Percentiles rank a stretch among this genome's conserved stretches.
These are phyloP conservation scores for Penicillium sp. DNA, from an alignment of 2,329 filamentous ascomycete genomes.

Conservation along the genomic window DNA sequence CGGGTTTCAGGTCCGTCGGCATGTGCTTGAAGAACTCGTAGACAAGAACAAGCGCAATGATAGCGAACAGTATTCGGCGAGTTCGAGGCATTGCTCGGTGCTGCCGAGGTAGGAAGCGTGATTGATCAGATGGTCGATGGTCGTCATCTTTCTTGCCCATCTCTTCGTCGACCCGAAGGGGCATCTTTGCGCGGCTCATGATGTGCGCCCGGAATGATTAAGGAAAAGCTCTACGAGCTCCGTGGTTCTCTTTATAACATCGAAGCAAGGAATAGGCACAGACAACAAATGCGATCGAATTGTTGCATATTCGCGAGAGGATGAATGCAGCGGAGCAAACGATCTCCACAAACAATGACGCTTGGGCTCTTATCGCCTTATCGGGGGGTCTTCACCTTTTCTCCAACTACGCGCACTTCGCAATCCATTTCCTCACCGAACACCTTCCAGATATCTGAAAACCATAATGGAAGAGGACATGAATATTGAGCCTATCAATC, in stretches of 20 bases:
- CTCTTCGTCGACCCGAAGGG: constrained; percentile 59
- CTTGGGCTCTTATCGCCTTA: constrained; percentile 22
- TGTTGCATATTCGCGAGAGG: background rate
- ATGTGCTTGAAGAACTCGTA: constrained; percentile 67
- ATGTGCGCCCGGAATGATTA: constrained; percentile 16
- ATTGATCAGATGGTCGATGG: constrained; percentile 44
- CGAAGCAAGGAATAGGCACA: background rate
- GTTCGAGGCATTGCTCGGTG: constrained; percentile 38
- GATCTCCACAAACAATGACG: constrained; percentile 10
- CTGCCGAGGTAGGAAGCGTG: constrained; percentile 34
- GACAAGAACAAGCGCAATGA: constrained; percentile 52
- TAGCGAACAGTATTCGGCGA: constrained; percentile 53
- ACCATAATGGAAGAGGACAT: constrained; percentile 42
- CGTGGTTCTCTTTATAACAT: background rate
- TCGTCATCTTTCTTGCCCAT: constrained; percentile 66
- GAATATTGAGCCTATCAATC: constrained; percentile 43
- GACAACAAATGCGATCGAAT: background rate
- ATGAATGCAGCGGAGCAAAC: background rate
- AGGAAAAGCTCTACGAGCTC: constrained; percentile 22
- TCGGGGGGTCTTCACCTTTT: constrained; percentile 19
- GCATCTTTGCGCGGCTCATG: constrained; percentile 44
- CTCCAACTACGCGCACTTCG: constrained; percentile 11
- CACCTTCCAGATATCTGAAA: background rate
- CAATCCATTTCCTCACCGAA: background rate
- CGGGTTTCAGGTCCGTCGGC: constrained; percentile 50